phyloP scores from a whole-genome alignment of 192 early-diverging fungal species.

The Coemansia biformis region DNA sequence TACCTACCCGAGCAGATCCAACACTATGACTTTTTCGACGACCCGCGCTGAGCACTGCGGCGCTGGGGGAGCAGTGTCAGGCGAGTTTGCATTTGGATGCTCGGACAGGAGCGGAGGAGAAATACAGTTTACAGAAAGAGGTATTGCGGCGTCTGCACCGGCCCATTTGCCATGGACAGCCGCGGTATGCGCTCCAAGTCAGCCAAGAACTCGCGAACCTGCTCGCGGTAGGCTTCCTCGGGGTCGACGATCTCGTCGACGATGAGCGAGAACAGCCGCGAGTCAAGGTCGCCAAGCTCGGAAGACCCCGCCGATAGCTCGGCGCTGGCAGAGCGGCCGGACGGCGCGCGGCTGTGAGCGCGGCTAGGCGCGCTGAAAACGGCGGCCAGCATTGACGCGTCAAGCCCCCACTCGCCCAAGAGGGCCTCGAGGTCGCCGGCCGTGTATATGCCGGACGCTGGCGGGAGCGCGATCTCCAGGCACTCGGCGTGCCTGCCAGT shows the following conservation, averaged over 20 bases:
- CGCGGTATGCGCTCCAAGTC: conserved; percentile 36
- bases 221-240: conserved; percentile 45
- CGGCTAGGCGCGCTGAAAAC: conserved; percentile 8
- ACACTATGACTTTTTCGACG: conserved; percentile 53
- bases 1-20: conserved; percentile 71
- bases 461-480: conserved; percentile 29
- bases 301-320: neutral
- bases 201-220: conserved; percentile 35
- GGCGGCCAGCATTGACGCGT: conserved; percentile 24
- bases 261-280: conserved; percentile 39
- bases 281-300: conserved; percentile 22
- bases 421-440: conserved; percentile 21
- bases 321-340: neutral
- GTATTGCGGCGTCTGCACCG: neutral
- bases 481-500: conserved; percentile 7
- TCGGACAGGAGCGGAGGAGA: no score
- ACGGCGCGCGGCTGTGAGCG: no score
- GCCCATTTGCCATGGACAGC: conserved; percentile 2
- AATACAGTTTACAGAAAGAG: no score
- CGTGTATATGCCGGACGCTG: conserved; percentile 25
- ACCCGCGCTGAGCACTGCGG: neutral
- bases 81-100: no score
- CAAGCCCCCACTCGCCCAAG: conserved; percentile 37
- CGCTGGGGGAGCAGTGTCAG: no score
- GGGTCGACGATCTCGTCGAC: conserved; percentile 46